Evolutionary conservation across 129 eudicot genomes (phyloP).

Genomic region (Solidago caesia): DNA sequence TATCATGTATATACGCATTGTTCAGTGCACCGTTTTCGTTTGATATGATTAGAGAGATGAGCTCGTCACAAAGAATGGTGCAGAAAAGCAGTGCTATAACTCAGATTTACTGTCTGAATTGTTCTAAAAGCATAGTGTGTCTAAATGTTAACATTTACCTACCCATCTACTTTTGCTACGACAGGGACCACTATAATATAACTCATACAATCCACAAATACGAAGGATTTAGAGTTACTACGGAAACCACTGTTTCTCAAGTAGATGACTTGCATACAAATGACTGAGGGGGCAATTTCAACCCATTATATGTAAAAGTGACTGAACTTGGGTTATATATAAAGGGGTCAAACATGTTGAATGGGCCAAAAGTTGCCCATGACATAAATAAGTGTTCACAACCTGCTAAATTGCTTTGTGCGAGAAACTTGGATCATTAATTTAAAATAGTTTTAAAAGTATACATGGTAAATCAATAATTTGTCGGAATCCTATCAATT

Average conservation of each 20-base stretch:
- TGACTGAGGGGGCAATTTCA: constrained; percentile 2
- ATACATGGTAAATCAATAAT: not conserved
- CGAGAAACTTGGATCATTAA: not conserved
- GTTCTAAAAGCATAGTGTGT: constrained; percentile 15
- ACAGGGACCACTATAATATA: not conserved
- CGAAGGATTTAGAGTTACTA: not conserved
- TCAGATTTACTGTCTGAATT: constrained; percentile 23
- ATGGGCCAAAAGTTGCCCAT: not conserved
- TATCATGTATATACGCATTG: constrained; percentile 5
- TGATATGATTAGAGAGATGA: constrained; percentile 16
- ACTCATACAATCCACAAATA: constrained; percentile 8
- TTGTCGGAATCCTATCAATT: too few species aligned
- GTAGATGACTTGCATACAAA: not conserved
- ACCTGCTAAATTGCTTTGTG: not conserved
- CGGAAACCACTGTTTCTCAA: not conserved
- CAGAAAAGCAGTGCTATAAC: constrained; percentile 10
- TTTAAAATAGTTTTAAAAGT: not conserved
- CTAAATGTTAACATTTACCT: constrained; percentile 18
- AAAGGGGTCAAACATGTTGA: constrained; percentile 1
- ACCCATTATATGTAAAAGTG: not conserved
- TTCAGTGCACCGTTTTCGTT: constrained; percentile 23
- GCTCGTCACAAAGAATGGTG: constrained; percentile 19
- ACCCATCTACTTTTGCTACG: constrained; percentile 6
- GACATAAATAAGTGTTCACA: constrained; percentile 1
- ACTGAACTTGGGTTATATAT: constrained; percentile 9